Evolutionary conservation across 768 basidiomycete genomes (phyloP).

Genomic region (Termitomyces sp.): DNA sequence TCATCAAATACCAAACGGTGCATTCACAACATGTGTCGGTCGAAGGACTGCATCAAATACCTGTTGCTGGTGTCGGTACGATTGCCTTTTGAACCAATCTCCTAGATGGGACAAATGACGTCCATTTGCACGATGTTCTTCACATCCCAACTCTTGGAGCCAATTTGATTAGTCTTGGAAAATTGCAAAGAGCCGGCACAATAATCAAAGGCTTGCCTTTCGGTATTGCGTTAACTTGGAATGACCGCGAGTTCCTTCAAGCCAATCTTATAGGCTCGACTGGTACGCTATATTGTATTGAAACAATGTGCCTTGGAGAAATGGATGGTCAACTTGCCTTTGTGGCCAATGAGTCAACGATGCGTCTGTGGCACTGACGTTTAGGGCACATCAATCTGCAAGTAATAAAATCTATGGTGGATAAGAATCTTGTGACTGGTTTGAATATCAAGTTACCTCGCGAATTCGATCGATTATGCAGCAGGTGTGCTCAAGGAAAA

Average conservation of each 20-base stretch:
- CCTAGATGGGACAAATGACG: background rate
- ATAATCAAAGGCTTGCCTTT: background rate
- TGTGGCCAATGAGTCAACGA: background rate
- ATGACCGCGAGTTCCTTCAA: background rate
- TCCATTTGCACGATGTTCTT: background rate
- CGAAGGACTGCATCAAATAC: no score
- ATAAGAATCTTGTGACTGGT: no score
- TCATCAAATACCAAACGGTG: no score
- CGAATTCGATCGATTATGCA: no score
- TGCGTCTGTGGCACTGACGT: no score
- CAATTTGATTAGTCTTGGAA: background rate
- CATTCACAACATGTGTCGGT: no score
- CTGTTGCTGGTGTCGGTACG: no score
- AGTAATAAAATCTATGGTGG: no score
- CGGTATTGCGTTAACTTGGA: background rate
- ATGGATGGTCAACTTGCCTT: background rate
- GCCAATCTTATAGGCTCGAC: background rate
- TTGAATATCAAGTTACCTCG: no score
- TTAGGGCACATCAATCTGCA: no score
- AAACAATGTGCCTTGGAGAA: background rate
- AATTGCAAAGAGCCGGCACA: background rate
- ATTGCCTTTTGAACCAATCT: no score
- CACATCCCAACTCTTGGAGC: background rate
- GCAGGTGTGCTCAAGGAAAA: no score
- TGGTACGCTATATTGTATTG: background rate